Evolutionary conservation across 2,329 filamentous ascomycete genomes (phyloP).

Genomic region (Epichloe elymi): DNA sequence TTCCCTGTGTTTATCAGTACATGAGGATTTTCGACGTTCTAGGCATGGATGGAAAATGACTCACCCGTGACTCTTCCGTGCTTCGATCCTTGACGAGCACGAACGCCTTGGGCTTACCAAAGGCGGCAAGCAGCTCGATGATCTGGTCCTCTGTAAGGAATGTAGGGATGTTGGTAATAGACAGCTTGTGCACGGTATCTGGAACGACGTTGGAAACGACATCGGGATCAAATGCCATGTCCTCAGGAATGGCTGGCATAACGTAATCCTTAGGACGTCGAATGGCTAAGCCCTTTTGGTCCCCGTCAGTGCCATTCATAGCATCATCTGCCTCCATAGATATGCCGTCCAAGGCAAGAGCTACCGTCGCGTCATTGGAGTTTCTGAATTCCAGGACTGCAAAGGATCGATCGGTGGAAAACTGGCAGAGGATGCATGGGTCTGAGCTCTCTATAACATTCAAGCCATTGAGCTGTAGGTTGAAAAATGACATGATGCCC

Average conservation of each 20-base stretch:
- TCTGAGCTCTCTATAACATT: slow-evolving; percentile 78
- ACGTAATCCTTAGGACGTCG: slow-evolving; percentile 94
- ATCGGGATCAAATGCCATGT: slow-evolving; percentile 60
- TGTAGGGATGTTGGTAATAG: slow-evolving; percentile 74
- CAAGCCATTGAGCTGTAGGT: slow-evolving; percentile 89
- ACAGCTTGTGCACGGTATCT: slow-evolving; percentile 91
- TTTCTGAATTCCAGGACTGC: slow-evolving; percentile 86
- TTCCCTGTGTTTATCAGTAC: slow-evolving; percentile 44
- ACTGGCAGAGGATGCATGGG: slow-evolving; percentile 71
- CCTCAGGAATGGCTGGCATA: slow-evolving; percentile 66
- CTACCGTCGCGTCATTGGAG: slow-evolving; percentile 77
- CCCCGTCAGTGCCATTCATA: slow-evolving; percentile 39
- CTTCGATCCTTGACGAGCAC: slow-evolving; percentile 74
- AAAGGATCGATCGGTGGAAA: slow-evolving; percentile 67
- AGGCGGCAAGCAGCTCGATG: slow-evolving; percentile 75
- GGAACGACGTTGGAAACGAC: slow-evolving; percentile 69
- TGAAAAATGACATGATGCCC: slow-evolving; percentile 72
- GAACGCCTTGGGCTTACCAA: slow-evolving; percentile 88
- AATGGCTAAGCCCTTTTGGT: slow-evolving; percentile 54
- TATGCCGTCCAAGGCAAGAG: slow-evolving; percentile 79
- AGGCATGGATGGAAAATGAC: neutral
- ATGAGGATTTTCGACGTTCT: slow-evolving; percentile 15
- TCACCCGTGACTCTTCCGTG: slow-evolving; percentile 76
- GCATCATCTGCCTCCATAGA: slow-evolving; percentile 65
- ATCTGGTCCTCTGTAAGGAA: slow-evolving; percentile 89